Conservation (phyloP, 2,329 filamentous ascomycete genomes). For the Xylaria sp. region DNA sequence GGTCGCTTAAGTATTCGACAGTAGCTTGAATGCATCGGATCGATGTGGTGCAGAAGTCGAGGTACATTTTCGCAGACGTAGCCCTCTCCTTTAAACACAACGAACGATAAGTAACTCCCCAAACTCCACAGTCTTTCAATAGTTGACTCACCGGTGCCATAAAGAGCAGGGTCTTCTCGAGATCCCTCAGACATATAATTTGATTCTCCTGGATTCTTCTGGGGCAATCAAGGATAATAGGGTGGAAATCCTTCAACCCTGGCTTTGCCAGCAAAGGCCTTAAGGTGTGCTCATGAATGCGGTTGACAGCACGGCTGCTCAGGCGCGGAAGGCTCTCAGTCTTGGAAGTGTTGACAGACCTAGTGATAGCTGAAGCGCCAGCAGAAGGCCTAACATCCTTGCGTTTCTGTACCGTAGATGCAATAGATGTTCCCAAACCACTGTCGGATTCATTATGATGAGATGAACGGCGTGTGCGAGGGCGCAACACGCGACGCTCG, state of each 20-base stretch:
- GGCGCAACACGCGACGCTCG: slow-evolving; percentile 63
- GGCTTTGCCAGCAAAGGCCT: slow-evolving; percentile 79
- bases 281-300: slow-evolving; percentile 83
- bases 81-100: slow-evolving; percentile 81
- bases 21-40: slow-evolving; percentile 91
- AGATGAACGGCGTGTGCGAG: slow-evolving; percentile 64
- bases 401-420: slow-evolving; percentile 66
- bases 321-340: slow-evolving; percentile 67
- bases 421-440: slow-evolving; percentile 85
- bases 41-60: slow-evolving; percentile 89
- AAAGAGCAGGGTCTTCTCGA: slow-evolving; percentile 93
- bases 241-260: slow-evolving; percentile 80
- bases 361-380: slow-evolving; percentile 68
- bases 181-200: slow-evolving; percentile 89
- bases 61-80: slow-evolving; percentile 76
- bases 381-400: slow-evolving; percentile 55
- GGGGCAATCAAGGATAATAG: slow-evolving; percentile 81
- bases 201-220: slow-evolving; percentile 83
- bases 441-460: slow-evolving; percentile 84
- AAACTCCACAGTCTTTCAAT: slow-evolving; percentile 62
- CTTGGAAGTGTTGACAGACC: slow-evolving; percentile 62
- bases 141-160: slow-evolving; percentile 89
- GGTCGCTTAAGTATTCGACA: slow-evolving; percentile 84
- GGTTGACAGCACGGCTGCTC: slow-evolving; percentile 74
- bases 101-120: slow-evolving; percentile 75